A percentile compares a stretch with the other conserved stretches of the same genome.
Evolutionary conservation across 768 basidiomycete species (phyloP).

Genomic region (Psilocybe azurescens): DNA sequence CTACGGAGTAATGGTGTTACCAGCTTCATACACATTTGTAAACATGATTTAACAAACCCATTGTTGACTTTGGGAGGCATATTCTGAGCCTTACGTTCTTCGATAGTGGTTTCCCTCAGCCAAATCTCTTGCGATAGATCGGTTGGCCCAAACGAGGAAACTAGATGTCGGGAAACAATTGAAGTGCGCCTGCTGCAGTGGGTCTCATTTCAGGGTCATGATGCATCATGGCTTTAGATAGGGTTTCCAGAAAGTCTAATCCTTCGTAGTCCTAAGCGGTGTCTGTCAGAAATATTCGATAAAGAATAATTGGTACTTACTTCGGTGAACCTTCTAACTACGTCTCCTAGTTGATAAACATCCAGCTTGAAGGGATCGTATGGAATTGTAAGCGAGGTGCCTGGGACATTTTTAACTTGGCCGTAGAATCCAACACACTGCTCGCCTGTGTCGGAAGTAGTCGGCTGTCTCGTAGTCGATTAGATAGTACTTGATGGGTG

Average conservation of each 20-base stretch:
- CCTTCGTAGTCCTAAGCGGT: neutral
- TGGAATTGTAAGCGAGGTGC: conserved; percentile 23
- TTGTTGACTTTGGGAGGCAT: too few species aligned
- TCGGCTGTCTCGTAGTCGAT: conserved; percentile 32
- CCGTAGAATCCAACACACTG: conserved; percentile 18
- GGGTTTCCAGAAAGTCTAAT: conserved; percentile 8
- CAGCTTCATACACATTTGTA: too few species aligned
- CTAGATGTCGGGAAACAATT: neutral
- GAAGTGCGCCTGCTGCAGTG: conserved; percentile 12
- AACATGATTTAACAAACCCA: too few species aligned
- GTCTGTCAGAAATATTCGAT: too few species aligned
- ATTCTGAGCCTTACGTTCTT: too few species aligned
- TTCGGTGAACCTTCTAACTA: conserved; percentile 10
- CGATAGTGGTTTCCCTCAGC: too few species aligned
- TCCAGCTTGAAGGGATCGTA: conserved; percentile 37
- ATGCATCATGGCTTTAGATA: conserved; percentile 8
- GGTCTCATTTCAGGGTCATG: conserved; percentile 7
- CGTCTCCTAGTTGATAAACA: conserved; percentile 31
- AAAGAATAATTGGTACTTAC: neutral
- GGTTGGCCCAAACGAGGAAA: too few species aligned
- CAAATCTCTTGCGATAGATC: too few species aligned
- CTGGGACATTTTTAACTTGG: conserved; percentile 29
- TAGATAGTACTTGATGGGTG: conserved; percentile 31
- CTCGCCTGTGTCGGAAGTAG: conserved; percentile 1
- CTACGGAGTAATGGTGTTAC: too few species aligned